Percentiles rank a stretch among this genome's conserved stretches.
These are phyloP conservation scores for Neckera pumila DNA, from an alignment of 225 moss, liverwort and hornwort species.

Conservation along the genomic window DNA sequence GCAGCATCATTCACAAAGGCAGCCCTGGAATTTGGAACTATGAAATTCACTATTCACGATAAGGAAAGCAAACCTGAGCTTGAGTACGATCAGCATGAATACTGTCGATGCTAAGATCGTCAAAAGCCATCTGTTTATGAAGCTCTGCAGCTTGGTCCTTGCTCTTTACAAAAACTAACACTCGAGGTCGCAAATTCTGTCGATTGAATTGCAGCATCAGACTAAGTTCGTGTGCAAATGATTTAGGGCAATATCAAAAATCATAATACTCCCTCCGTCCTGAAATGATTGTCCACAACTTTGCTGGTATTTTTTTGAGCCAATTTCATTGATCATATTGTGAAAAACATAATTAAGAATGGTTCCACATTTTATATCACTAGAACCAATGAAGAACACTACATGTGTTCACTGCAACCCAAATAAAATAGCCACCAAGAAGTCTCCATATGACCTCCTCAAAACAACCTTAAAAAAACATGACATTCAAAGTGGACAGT, in stretches of 20 bases:
- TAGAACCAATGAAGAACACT: too few species aligned
- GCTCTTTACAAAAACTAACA: constrained; percentile 69
- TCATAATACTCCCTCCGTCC: too few species aligned
- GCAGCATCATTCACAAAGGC: background rate
- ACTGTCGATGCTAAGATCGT: constrained; percentile 70
- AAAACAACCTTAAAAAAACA: too few species aligned
- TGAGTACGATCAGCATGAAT: constrained; percentile 85
- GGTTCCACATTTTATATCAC: too few species aligned
- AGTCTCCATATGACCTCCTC: too few species aligned
- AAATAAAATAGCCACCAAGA: too few species aligned
- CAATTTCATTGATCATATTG: too few species aligned
- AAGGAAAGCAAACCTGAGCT: constrained; percentile 37
- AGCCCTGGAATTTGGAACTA: background rate
- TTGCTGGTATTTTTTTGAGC: too few species aligned
- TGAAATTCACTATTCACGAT: background rate
- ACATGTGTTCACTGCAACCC: too few species aligned
- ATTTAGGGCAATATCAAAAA: background rate
- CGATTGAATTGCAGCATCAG: background rate
- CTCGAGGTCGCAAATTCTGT: constrained; percentile 78
- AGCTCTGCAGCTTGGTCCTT: constrained; percentile 85
- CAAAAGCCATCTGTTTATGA: constrained; percentile 57
- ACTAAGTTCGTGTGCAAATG: background rate
- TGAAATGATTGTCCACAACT: too few species aligned
- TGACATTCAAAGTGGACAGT: too few species aligned
- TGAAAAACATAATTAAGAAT: too few species aligned